Conservation (phyloP, 176 grass and related monocot genomes). For the Poa annua region DNA sequence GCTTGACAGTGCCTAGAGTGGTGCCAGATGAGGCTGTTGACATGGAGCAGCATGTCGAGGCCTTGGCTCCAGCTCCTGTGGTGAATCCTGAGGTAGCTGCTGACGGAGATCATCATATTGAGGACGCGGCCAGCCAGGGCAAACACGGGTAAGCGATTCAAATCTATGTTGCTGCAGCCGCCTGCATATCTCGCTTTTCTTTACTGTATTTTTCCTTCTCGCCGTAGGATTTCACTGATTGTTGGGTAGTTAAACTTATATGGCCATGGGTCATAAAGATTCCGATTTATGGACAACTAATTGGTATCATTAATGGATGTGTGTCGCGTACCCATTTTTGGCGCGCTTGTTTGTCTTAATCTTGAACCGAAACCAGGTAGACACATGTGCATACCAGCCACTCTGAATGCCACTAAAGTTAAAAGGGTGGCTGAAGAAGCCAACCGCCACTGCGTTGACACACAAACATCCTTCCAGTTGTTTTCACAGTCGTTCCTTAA, state of each 20-base stretch:
- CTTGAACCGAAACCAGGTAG: not conserved
- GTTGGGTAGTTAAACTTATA: not conserved
- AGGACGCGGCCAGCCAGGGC: slow-evolving; percentile 44
- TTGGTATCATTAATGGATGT: not conserved
- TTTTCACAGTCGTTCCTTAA: not conserved
- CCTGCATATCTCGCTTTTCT: slow-evolving; percentile 1
- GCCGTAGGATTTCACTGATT: not conserved
- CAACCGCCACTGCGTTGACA: not conserved
- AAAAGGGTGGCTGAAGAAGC: not conserved
- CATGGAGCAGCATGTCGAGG: slow-evolving; percentile 35
- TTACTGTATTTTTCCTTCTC: not conserved
- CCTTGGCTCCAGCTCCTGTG: not conserved
- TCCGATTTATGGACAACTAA: not conserved
- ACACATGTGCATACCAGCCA: not conserved
- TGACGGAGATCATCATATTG: slow-evolving; percentile 40
- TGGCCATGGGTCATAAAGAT: not conserved
- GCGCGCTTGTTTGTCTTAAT: not conserved
- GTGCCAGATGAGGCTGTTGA: not conserved
- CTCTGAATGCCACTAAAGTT: not conserved
- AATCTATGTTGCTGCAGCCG: not conserved
- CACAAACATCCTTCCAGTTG: not conserved
- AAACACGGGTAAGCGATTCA: slow-evolving; percentile 52
- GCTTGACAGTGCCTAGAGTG: not conserved
- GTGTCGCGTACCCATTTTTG: not conserved
- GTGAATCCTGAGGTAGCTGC: slow-evolving; percentile 15